These are phyloP conservation scores for Spinacia oleracea DNA, from an alignment of 179 eudicot genomes.

Conservation along the genomic window DNA sequence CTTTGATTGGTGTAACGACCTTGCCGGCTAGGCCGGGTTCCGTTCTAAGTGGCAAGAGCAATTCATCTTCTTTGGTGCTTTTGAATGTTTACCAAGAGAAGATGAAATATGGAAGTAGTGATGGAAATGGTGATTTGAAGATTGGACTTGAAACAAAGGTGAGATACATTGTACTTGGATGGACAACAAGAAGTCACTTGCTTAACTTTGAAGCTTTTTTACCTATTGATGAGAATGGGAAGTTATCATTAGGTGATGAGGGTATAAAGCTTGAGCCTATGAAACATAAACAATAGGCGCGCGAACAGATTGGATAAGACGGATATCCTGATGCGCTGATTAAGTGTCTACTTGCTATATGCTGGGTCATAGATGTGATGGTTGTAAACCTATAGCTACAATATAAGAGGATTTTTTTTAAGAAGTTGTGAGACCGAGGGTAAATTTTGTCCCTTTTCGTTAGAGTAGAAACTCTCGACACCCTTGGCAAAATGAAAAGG, in stretches of 20 bases:
- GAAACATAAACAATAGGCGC: slow-evolving; percentile 7
- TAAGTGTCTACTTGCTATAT: too few species aligned
- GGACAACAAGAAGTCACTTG: slow-evolving; percentile 23
- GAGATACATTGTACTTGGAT: slow-evolving; percentile 22
- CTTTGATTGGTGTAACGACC: slow-evolving; percentile 2
- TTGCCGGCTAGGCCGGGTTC: slow-evolving; percentile 9
- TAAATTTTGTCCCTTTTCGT: background rate
- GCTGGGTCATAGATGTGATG: too few species aligned
- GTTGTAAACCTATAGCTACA: too few species aligned
- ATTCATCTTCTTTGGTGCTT: slow-evolving; percentile 8
- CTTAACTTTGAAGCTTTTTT: slow-evolving; percentile 27
- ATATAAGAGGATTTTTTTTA: too few species aligned
- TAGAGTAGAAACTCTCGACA: background rate
- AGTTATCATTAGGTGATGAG: slow-evolving; percentile 10
- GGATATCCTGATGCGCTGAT: too few species aligned
- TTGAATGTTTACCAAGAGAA: slow-evolving; percentile 16
- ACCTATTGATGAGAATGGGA: background rate
- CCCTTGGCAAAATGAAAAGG: background rate
- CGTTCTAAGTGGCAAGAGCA: slow-evolving; percentile 22
- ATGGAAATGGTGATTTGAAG: slow-evolving; percentile 3
- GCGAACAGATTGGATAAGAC: too few species aligned
- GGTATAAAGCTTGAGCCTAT: slow-evolving; percentile 10
- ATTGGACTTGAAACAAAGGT: slow-evolving; percentile 26
- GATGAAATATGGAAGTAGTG: background rate
- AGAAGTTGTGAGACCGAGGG: background rate